Base-by-base conservation (phyloP, 768 basidiomycete genomes). In the Amanita subjunquillea region DNA sequence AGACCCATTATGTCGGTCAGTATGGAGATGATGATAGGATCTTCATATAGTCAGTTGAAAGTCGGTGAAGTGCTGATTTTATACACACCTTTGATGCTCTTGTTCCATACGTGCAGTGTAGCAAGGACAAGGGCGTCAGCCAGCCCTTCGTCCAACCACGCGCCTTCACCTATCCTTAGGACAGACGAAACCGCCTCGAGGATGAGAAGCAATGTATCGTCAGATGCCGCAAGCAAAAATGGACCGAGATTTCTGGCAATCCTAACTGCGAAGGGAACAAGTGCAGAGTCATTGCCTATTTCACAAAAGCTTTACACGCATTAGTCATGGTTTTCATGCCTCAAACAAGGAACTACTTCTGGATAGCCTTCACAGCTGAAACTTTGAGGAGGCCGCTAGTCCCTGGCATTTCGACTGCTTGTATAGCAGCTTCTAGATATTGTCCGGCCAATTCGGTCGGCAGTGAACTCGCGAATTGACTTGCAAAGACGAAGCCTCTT, bases 401-500 rank as follows among this genome's bases (percentile, higher is more conserved):
- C 23, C 80, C 78, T 20, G 63, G 59, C 0, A 82, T 77, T 66
- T 94, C 91, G 7, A 99, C 77, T 7, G 90, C 92, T 49, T 85
- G 82, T 29, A 96, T 73, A 0, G 93, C 87, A 3, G 91, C 91
- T 22, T 87, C 82, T 32, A 98, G 72, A 63, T 97, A 98, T 60
- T 93, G 90, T 0, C 80, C 79, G 1, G 89, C 83, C 45, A 93
- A 73, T 52, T 81, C 73, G 10, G 76, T 59, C 0, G 91, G 86
- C 4, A 97, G 73, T 8, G 86, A 67, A 57, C 81, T 79, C 1
- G 88, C 77, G 62, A 82, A 97, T 61, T 92, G 86, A 61, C 91
- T 92, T 2, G 93, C 91, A 58, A 97, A 94, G 42, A 98, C 90
- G 55, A 97, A 96, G 0, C 83, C 89, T 55, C 96, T 78, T 9